Percentiles rank a stretch among this genome's conserved stretches.
Evolutionary conservation across 306 rosid genomes (phyloP).

Genomic region (Alnus rubra): DNA sequence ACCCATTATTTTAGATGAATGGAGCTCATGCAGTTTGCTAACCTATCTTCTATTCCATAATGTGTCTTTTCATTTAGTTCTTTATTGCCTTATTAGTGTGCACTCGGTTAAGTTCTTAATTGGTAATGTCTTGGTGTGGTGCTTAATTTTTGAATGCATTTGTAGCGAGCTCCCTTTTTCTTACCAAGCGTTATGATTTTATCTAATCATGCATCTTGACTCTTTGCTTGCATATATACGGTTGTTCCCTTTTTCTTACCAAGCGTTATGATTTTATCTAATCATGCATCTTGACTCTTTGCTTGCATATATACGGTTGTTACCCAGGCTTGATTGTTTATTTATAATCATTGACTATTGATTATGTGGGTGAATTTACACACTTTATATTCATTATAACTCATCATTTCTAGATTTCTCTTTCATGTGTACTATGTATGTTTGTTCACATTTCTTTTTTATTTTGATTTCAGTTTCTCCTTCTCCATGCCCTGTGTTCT

Average conservation of each 20-base stretch:
- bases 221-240: not conserved
- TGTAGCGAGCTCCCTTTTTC: not conserved
- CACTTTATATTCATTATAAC: not conserved
- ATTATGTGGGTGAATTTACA: not conserved
- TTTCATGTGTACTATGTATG: not conserved
- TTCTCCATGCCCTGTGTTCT: too few relatives aligned
- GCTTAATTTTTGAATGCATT: not conserved
- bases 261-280: too few relatives aligned
- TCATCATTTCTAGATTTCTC: not conserved
- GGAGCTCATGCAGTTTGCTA: not conserved
- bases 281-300: too few relatives aligned
- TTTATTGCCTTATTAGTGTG: not conserved
- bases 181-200: not conserved
- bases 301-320: not conserved
- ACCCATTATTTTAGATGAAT: not conserved
- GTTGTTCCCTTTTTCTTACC: too few relatives aligned
- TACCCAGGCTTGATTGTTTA: not conserved
- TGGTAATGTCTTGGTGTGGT: not conserved
- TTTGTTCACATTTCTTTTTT: constrained; percentile 13
- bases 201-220: not conserved
- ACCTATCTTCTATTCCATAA: not conserved
- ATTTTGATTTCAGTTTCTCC: constrained; percentile 2
- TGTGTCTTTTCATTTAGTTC: not conserved
- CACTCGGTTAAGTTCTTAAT: not conserved
- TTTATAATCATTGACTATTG: not conserved